A percentile compares a stretch with the other conserved stretches of the same genome.
These are phyloP conservation scores for Lentinula raphanica DNA, from an alignment of 768 basidiomycete species.

Conservation along the genomic window DNA sequence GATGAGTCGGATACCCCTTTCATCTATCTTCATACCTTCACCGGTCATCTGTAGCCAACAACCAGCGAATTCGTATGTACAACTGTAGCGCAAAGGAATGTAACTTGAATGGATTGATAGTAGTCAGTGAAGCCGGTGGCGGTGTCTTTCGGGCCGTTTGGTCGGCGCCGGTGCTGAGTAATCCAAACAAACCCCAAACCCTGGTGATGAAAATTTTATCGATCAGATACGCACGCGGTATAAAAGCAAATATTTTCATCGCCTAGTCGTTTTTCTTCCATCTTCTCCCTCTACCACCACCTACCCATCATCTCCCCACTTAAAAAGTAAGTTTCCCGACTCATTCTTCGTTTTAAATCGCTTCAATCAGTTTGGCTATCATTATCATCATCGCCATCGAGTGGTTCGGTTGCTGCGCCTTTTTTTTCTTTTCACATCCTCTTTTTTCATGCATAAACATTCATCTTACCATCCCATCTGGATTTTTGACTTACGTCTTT, in stretches of 20 bases:
- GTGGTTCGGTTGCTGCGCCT: neutral
- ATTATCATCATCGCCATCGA: neutral
- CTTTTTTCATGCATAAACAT: neutral
- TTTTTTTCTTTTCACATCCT: neutral
- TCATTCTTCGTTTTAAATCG: conserved; percentile 8
- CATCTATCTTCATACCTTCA: neutral
- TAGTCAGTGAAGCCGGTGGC: conserved; percentile 35
- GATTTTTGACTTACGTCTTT: neutral
- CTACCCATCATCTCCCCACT: conserved; percentile 31
- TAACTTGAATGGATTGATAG: conserved; percentile 51
- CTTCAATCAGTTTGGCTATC: conserved; percentile 11
- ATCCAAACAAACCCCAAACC: neutral
- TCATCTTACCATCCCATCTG: neutral
- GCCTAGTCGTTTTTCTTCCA: conserved; percentile 29
- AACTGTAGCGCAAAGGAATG: conserved; percentile 4
- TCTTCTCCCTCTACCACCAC: conserved; percentile 40
- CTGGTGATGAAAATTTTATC: conserved; percentile 17
- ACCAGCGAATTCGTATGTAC: neutral
- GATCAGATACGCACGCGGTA: neutral
- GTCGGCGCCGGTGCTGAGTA: neutral
- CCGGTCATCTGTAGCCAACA: conserved; percentile 2
- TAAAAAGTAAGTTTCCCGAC: conserved; percentile 29
- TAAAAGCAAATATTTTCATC: neutral
- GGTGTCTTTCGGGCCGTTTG: neutral
- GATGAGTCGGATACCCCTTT: neutral